Evolutionary conservation across 2,329 filamentous ascomycete species (phyloP), one percentile per base, ranked within the genome.

Genomic region (Fusarium solani-melongenae): DNA sequence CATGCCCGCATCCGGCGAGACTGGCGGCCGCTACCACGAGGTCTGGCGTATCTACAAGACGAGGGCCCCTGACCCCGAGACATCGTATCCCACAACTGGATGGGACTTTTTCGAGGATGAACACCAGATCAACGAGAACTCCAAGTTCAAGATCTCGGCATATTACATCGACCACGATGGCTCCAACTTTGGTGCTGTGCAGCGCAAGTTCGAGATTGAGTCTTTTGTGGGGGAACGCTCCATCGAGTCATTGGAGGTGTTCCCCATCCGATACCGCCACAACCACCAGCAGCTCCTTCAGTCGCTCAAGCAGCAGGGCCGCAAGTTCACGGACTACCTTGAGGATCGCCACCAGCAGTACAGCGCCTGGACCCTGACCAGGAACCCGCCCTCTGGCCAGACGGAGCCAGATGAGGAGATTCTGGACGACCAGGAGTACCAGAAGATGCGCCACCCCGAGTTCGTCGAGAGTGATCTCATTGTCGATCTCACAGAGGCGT

Each of bases 131-230:
- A 74, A 78, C 7, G 75, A 79, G 24, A 79, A 80, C 61, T 75
- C 75, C 22, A 77, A 72, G 22, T 84, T 84, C 67, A 79, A 72
- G 38, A 78, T 84, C 44, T 82, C 77, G 2, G 81, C 82, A 10
- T 85, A 85, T 67, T 84, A 85, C 71, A 82, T 86, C 39, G 84
- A 86, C 56, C 81, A 84, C 65, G 82, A 85, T 15, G 84, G 84
- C 1, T 79, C 75, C 14, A 70, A 75, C 10, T 85, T 81, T 53
- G 83, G 83, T 0, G 80, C 83, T 0, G 83, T 85, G 17, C 80
- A 78, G 8, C 80, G 81, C 61, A 79, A 76, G 38, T 84, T 86
- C 36, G 76, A 79, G 44, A 80, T 86, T 17, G 69, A 80, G 39
- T 76, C 77, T 0, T 86, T 83, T 58, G 73, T 77, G 0, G 84